Conservation (phyloP, 768 basidiomycete genomes). For the Cystobasidium tubakii region DNA sequence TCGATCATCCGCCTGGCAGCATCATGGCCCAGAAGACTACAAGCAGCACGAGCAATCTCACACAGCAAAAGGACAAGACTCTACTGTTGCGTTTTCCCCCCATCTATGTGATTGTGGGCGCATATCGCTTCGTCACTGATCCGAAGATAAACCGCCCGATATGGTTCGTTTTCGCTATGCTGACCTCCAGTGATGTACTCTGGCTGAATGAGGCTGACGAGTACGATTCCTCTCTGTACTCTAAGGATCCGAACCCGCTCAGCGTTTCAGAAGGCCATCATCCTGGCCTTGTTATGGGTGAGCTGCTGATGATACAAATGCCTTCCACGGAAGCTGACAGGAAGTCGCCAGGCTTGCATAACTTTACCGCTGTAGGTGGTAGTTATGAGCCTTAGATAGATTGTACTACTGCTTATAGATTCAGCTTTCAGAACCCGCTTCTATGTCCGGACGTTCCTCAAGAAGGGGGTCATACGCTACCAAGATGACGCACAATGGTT, state of each 20-base stretch:
- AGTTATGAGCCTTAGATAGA: background rate
- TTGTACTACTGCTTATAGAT: background rate
- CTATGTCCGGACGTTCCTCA: constrained; percentile 32
- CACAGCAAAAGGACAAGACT: background rate
- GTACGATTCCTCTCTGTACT: background rate
- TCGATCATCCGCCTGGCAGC: background rate
- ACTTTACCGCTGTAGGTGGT: background rate
- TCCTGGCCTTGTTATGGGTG: constrained; percentile 23
- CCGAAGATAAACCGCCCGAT: constrained; percentile 32
- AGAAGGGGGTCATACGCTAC: constrained; percentile 11
- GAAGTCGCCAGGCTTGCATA: background rate
- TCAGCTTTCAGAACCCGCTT: constrained; percentile 3
- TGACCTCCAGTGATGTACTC: no score
- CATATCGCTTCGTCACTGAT: constrained; percentile 40
- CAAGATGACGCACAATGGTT: constrained; percentile 6
- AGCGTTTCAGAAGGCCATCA: background rate
- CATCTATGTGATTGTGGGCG: constrained; percentile 47
- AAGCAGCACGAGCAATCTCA: background rate
- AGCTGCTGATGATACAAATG: background rate
- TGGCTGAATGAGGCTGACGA: no score
- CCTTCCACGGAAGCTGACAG: background rate
- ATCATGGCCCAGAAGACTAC: background rate
- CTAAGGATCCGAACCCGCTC: background rate
- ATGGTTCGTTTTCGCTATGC: constrained; percentile 29
- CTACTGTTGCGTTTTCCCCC: constrained; percentile 49